Conservation (phyloP, 2,329 filamentous ascomycete species). For the Cladophialophora exuberans region DNA sequence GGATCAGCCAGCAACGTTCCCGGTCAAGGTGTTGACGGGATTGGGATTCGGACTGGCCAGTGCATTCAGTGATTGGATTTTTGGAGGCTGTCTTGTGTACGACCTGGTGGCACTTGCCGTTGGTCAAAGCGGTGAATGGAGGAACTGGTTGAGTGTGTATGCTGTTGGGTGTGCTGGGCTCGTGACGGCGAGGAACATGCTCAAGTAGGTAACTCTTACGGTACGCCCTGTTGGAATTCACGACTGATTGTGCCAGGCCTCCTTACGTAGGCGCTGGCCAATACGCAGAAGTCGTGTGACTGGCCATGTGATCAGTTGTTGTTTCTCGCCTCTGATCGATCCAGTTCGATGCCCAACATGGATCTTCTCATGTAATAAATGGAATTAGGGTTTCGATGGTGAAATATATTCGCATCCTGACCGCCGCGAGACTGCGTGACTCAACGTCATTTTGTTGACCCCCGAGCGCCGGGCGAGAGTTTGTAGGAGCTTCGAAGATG, state of each 20-base stretch:
- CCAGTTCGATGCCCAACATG: too few species aligned
- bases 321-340: background rate
- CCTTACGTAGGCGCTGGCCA: background rate
- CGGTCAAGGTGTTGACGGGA: constrained; percentile 57
- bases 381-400: background rate
- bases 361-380: constrained; percentile 23
- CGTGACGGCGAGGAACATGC: constrained; percentile 56
- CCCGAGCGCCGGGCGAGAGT: background rate
- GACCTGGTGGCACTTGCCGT: constrained; percentile 59
- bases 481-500: too few species aligned
- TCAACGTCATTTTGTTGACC: background rate
- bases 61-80: constrained; percentile 61
- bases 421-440: too few species aligned
- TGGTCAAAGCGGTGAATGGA: constrained; percentile 58
- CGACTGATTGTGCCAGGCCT: background rate
- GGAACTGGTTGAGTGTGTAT: constrained; percentile 55
- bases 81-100: constrained; percentile 63
- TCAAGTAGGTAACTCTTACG: constrained; percentile 49
- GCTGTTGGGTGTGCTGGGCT: constrained; percentile 57
- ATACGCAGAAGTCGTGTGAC: too few species aligned
- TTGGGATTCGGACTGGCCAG: constrained; percentile 56
- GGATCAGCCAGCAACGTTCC: constrained; percentile 48
- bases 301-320: too few species aligned
- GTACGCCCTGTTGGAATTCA: background rate
- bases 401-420: background rate